Percentiles rank a stretch among this genome's conserved stretches.
These are phyloP conservation scores for Tuber microsphaerosporum DNA, from an alignment of 495 filamentous ascomycete species.

Conservation along the genomic window DNA sequence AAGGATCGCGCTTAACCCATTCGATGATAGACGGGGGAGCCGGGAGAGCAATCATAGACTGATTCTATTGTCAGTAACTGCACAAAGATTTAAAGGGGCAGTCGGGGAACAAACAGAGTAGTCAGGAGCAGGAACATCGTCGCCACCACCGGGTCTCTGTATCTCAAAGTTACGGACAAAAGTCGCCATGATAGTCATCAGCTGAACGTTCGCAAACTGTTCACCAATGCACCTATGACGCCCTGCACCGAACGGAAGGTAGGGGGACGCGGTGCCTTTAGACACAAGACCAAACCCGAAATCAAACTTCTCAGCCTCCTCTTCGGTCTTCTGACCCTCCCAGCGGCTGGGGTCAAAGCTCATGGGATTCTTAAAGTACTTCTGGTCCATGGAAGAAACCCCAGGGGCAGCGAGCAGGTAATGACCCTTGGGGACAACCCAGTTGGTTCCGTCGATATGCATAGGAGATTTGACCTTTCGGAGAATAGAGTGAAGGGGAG, in stretches of 20 bases:
- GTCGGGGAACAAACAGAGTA: slow-evolving; percentile 58
- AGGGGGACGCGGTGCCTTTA: slow-evolving; percentile 79
- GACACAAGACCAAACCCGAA: slow-evolving; percentile 90
- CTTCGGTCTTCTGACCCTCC: slow-evolving; percentile 56
- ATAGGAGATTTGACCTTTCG: slow-evolving; percentile 76
- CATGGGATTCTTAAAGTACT: slow-evolving; percentile 73
- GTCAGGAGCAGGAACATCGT: slow-evolving; percentile 71
- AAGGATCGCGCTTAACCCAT: slow-evolving; percentile 39
- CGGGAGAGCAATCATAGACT: slow-evolving; percentile 38
- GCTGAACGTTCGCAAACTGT: slow-evolving; percentile 90
- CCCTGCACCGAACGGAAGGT: slow-evolving; percentile 90
- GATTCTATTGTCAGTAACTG: not conserved
- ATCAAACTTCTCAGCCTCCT: slow-evolving; percentile 69
- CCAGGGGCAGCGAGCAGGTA: slow-evolving; percentile 75
- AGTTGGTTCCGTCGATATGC: slow-evolving; percentile 68
- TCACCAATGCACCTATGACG: slow-evolving; percentile 94
- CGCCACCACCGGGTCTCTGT: slow-evolving; percentile 59
- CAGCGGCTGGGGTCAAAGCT: slow-evolving; percentile 85
- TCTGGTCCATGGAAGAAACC: slow-evolving; percentile 59
- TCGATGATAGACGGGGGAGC: slow-evolving; percentile 27
- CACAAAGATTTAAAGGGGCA: not conserved
- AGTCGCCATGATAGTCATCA: slow-evolving; percentile 74
- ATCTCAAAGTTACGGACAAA: slow-evolving; percentile 71
- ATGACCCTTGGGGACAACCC: slow-evolving; percentile 67
- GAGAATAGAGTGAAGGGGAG: slow-evolving; percentile 78